Evolutionary conservation across 257 asterid species (phyloP), one percentile per base, ranked within the genome.

Genomic region (Vinca minor): DNA sequence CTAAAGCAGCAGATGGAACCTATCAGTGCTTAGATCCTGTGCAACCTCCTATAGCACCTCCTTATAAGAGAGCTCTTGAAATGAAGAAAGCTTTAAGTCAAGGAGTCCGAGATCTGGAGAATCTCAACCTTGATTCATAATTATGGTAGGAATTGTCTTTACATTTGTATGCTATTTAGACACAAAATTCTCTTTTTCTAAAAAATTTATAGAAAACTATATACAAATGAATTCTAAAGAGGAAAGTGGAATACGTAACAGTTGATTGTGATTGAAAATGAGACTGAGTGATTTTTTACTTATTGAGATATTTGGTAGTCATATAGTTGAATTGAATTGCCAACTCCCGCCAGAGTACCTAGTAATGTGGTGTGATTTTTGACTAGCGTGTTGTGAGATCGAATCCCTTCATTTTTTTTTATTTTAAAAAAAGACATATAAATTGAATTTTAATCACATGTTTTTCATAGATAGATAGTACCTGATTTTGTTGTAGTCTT

Each of bases 21-120:
- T 89, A 89, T 70, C 89, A 53, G 77, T 78, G 91, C 70, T 73
- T 93, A 50, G 97, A 89, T 66, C 99, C 97, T 3, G 79, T 93
- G 62, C 97, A 93, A 77, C 97, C 96, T 65, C 97, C 97, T 50
- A 89, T 93, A 59, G 96, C 96, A 44, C 99, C 99, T 1, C 97
- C 99, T 3, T 93, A 93, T 82, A 93, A 87, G 79, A 85, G 99
- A 54, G 99, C 98, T 72, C 76, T 92, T 4, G 97, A 92, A 71
- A 75, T 92, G 93, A 89, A 92, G 87, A 93, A 87, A 80, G 95
- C 95, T 66, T 67, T 78, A 12, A 82, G 71, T 64, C 89, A 87
- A 31, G 96, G 97, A 72, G 74, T 66, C 73, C 74, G 53, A 69
- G 89, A 78, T 64, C 67, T 79, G n/a, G 92, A 91, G 41, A 88